Conservation (phyloP, 352 stramenopile species). For the Halophytophthora polymorphica region DNA sequence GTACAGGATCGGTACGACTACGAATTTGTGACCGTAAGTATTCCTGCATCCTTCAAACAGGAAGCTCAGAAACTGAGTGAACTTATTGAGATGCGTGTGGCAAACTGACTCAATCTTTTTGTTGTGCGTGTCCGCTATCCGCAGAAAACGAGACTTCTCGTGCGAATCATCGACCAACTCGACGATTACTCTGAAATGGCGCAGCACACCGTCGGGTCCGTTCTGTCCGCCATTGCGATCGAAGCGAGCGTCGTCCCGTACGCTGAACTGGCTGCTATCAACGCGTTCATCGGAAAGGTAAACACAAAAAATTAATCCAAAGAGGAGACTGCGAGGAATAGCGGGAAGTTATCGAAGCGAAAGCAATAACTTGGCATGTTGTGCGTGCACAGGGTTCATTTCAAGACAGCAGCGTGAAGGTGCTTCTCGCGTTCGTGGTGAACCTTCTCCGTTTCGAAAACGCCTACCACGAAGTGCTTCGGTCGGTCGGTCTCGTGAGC, state of each 20-base stretch:
- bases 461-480: conserved; percentile 38
- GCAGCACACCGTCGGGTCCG: conserved; percentile 48
- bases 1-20: conserved; percentile 46
- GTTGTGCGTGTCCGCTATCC: neutral
- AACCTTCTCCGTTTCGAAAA: conserved; percentile 50
- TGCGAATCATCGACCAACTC: conserved; percentile 33
- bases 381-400: conserved; percentile 13
- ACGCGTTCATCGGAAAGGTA: conserved; percentile 30
- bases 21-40: conserved; percentile 48
- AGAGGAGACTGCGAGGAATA: neutral
- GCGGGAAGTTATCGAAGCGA: conserved; percentile 1
- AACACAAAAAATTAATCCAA: neutral
- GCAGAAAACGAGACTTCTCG: conserved; percentile 42
- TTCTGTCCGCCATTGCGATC: conserved; percentile 54
- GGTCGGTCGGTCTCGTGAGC: conserved; percentile 32
- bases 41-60: neutral
- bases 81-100: neutral
- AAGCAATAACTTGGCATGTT: conserved; percentile 14
- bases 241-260: conserved; percentile 59
- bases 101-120: conserved; percentile 1
- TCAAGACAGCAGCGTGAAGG: conserved; percentile 21
- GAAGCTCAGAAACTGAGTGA: neutral
- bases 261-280: conserved; percentile 36
- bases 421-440: conserved; percentile 33
- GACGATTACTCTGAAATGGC: conserved; percentile 46